These are phyloP conservation scores for Polyporus tsugae DNA, from an alignment of 1,284 basidiomycete species.

Conservation along the genomic window DNA sequence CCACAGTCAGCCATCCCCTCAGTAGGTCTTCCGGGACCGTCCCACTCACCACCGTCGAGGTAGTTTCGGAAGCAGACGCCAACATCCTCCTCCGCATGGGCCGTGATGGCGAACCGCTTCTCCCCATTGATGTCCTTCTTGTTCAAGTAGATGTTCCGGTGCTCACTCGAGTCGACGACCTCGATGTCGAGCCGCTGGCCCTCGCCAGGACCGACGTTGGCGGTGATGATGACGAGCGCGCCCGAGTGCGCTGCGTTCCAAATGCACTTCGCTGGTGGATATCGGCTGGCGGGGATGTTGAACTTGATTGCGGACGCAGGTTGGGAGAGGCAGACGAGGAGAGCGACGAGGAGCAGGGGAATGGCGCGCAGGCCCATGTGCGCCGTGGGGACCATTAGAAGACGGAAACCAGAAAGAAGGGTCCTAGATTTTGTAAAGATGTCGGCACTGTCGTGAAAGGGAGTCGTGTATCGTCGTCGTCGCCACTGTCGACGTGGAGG, in stretches of 20 bases:
- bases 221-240: constrained; percentile 93
- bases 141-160: constrained; percentile 91
- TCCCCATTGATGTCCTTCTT: constrained; percentile 92
- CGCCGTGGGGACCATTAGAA: constrained; percentile 7
- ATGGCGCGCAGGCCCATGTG: constrained; percentile 22
- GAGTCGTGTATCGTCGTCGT: constrained; percentile 2
- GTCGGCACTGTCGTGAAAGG: neutral
- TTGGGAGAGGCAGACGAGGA: constrained; percentile 39
- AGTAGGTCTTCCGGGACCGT: neutral
- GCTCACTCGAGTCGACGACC: constrained; percentile 89
- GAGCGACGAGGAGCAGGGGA: constrained; percentile 42
- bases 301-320: constrained; percentile 82
- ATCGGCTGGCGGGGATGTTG: constrained; percentile 69
- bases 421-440: no score
- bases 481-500: constrained; percentile 21
- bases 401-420: neutral
- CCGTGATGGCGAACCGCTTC: constrained; percentile 93
- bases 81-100: constrained; percentile 93
- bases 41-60: constrained; percentile 72
- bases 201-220: constrained; percentile 81
- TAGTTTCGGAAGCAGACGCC: constrained; percentile 94
- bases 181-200: constrained; percentile 91
- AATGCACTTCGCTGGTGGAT: constrained; percentile 84
- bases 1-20: neutral
- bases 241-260: constrained; percentile 93